These are phyloP conservation scores for Wallacemonas sp. DNA, from an alignment of 208 protist genomes.

Conservation along the genomic window DNA sequence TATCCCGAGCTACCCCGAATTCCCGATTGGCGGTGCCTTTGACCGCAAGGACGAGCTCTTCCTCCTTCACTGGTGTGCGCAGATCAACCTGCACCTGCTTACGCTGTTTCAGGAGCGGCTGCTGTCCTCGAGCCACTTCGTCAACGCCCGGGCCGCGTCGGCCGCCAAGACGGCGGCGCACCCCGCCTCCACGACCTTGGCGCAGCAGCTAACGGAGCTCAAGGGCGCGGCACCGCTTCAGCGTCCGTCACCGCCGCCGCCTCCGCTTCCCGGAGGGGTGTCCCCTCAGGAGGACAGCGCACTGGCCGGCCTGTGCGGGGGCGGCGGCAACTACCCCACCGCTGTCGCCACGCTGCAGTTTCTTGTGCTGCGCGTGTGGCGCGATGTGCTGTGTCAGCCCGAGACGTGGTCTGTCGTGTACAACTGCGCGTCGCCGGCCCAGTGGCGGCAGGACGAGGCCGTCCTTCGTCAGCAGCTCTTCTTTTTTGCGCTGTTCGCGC, in stretches of 20 bases:
- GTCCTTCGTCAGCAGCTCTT: slow-evolving; percentile 81
- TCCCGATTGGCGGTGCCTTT: slow-evolving; percentile 47
- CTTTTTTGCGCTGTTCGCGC: slow-evolving; percentile 78
- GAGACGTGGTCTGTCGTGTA: slow-evolving; percentile 80
- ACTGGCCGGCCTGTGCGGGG: slow-evolving; percentile 50
- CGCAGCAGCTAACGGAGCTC: slow-evolving; percentile 6
- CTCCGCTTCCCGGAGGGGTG: slow-evolving; percentile 48
- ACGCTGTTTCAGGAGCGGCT: slow-evolving; percentile 81
- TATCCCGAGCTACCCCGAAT: slow-evolving; percentile 49
- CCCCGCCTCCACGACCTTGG: not conserved
- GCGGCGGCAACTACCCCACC: slow-evolving; percentile 79
- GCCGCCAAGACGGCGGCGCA: not conserved
- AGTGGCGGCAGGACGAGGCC: slow-evolving; percentile 51
- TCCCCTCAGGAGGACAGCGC: slow-evolving; percentile 73
- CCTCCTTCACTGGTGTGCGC: slow-evolving; percentile 81
- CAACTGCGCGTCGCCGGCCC: slow-evolving; percentile 28
- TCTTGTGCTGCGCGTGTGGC: slow-evolving; percentile 69
- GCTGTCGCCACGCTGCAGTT: slow-evolving; percentile 78
- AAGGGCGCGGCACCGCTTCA: slow-evolving; percentile 24
- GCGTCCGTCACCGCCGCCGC: not conserved
- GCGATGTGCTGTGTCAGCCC: slow-evolving; percentile 63
- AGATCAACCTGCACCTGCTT: slow-evolving; percentile 77
- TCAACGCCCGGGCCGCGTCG: slow-evolving; percentile 58
- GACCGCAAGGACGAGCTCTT: slow-evolving; percentile 75
- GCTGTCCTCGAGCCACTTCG: slow-evolving; percentile 60